Evolutionary conservation across 768 basidiomycete species (phyloP), one percentile per base, ranked within the genome.

Genomic region (Termitomyces sp.): DNA sequence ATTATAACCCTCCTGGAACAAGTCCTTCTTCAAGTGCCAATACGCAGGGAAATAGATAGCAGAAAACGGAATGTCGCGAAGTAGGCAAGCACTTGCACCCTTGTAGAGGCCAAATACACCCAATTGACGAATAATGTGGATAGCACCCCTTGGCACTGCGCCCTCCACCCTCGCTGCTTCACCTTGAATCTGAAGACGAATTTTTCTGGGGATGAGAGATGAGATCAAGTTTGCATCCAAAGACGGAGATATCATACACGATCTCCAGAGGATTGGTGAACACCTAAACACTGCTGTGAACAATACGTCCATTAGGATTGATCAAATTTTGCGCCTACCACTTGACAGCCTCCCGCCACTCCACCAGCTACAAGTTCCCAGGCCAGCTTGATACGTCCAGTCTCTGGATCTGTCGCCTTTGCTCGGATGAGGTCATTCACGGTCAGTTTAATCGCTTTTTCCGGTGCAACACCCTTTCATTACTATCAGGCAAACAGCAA

Each of bases 241-340:
- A 35, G 12, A 25, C 35, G 60, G 6, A 17, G 12, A 11, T 44
- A 14, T 60, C 88, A 59, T 82, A 94, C 92, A 93, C 91, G 73
- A 95, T 95, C 73, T 96, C 94, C 58, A 99, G 74, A 44, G 97
- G 97, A 70, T 98, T 99, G 31, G 97, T 99, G 69, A 99, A 98
- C 53, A 96, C 77, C 95, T 98, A 62, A 34, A 67, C 31, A 23
- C 41, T 32, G 43, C 56, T 49, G 37, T 64, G 12, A 62, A 48
- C 35, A 54, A 35, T n/a, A 32, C 19, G 17, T 27, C 52, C 40
- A 44, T 29, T 32, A 17, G 51, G 7, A 37, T 17, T 38, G 2
- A 31, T 60, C 27, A 53, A 37, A 21, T 37, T 46, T 4, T 29
- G 48, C 40, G 85, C 92, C 60, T 71, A 97, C 95, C 68, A 99